Percentiles rank a stretch among this genome's conserved stretches.
Evolutionary conservation across 352 stramenopile genomes (phyloP).

Genomic region (Halophytophthora polymorphica): DNA sequence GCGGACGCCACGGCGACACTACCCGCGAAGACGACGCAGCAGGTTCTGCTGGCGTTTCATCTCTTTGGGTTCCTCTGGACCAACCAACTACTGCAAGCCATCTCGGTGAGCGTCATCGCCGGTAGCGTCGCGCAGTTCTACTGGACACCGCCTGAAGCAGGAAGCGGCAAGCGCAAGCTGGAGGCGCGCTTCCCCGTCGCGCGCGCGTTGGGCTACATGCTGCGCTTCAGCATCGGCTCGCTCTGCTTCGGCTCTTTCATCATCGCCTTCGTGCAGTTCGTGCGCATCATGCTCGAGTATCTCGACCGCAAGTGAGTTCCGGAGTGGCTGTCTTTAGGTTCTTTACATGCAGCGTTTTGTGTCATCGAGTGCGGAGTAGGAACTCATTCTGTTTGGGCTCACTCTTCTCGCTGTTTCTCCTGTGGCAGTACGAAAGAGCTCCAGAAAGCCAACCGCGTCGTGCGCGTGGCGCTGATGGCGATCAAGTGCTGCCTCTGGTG

Average conservation of each 20-base stretch:
- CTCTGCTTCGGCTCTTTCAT: conserved; percentile 96
- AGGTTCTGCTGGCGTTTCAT: conserved; percentile 63
- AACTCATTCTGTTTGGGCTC: not conserved
- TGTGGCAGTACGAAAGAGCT: conserved; percentile 62
- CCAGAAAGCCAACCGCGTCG: conserved; percentile 63
- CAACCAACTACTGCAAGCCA: conserved; percentile 93
- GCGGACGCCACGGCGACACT: conserved; percentile 19
- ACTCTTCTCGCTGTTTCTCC: too few relatives aligned
- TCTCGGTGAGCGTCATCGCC: conserved; percentile 93
- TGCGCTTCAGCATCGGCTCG: conserved; percentile 93
- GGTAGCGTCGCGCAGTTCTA: conserved; percentile 91
- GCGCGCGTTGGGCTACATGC: conserved; percentile 48
- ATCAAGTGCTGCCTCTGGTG: conserved; percentile 94
- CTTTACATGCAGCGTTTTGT: not conserved
- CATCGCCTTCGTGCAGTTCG: conserved; percentile 95
- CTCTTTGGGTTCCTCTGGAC: conserved; percentile 98
- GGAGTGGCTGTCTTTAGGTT: not conserved
- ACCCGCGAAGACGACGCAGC: conserved; percentile 45
- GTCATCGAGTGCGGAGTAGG: too few relatives aligned
- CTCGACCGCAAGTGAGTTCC: conserved; percentile 88
- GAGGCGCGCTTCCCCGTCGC: conserved; percentile 60
- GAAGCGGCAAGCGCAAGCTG: conserved; percentile 33
- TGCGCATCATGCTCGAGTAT: conserved; percentile 92
- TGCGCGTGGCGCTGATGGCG: conserved; percentile 81
- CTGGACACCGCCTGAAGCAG: conserved; percentile 67